phyloP scores from a whole-genome alignment of 345 rosid genomes.

The Sapria himalayana region DNA sequence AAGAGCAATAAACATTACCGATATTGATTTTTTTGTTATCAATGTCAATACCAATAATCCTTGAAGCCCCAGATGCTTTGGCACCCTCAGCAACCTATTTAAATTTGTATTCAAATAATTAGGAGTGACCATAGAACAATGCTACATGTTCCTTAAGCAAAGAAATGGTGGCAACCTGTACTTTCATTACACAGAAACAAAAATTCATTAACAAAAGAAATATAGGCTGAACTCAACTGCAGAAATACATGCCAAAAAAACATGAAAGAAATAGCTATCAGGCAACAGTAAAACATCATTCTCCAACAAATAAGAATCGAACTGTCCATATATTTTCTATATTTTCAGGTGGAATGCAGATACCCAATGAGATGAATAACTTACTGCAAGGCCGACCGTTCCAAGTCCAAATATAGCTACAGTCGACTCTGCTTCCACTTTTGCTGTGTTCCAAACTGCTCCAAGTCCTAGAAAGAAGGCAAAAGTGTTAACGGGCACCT shows the following conservation, averaged over 20 bases:
- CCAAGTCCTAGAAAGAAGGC: slow-evolving; percentile 41
- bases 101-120: too few relatives aligned
- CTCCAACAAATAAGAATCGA: too few relatives aligned
- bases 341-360: neutral
- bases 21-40: slow-evolving; percentile 57
- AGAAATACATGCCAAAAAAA: too few relatives aligned
- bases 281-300: too few relatives aligned
- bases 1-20: too few relatives aligned
- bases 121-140: too few relatives aligned
- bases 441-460: slow-evolving; percentile 99
- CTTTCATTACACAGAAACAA: too few relatives aligned
- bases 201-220: neutral
- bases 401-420: slow-evolving; percentile 97
- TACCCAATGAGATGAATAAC: slow-evolving; percentile 8
- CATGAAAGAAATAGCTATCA: too few relatives aligned
- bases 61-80: slow-evolving; percentile 84
- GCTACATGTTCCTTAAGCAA: too few relatives aligned
- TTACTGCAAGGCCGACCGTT: slow-evolving; percentile 94
- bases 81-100: slow-evolving; percentile 96
- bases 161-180: too few relatives aligned
- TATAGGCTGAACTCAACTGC: too few relatives aligned
- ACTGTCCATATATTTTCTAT: too few relatives aligned
- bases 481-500: neutral
- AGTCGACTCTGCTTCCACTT: slow-evolving; percentile 81
- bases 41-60: slow-evolving; percentile 84